Evolutionary conservation across 2,329 filamentous ascomycete species (phyloP), one percentile per base, ranked within the genome.

Genomic region (Alternaria novae-zelandiae): DNA sequence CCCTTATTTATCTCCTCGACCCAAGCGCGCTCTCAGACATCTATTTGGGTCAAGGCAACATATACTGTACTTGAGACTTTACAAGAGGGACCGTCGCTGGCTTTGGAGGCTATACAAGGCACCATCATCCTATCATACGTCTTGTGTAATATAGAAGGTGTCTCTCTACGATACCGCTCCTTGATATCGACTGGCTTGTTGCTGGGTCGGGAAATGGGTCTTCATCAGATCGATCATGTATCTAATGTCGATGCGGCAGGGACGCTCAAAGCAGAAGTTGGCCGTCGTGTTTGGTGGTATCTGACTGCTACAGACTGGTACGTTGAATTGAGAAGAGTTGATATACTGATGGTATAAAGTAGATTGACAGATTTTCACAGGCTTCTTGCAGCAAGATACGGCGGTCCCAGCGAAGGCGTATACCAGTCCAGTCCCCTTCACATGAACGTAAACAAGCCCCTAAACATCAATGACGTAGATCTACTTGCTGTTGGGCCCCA

Each of bases 251-350:
- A 46, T 25, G n/a, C 12, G 9, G 54, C 71, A 15, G 64, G 75
- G 30, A 68, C 74, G 15, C 63, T 78, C 7, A 66, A 69, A n/a
- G 66, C 75, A 8, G 81, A 82, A 51, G 74, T 79, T 3, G 74
- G 75, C 25, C 64, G 81, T 30, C 76, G 81, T n/a, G 66, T 81
- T 3, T 82, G 80, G 81, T 82, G 80, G 80, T 80, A 82, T 65
- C 63, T 82, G 6, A 74, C 70, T 15, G 4, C 59, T 53, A 45
- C 65, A 54, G 61, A 64, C 15, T 64, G 61, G 57, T 64, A 41
- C 36, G 47, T n/a, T n/a, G n/a, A n/a, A n/a, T n/a, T n/a, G n/a
- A n/a, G n/a, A n/a, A n/a, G n/a, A n/a, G n/a, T n/a, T n/a, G n/a
- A n/a, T n/a, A n/a, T n/a, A n/a, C n/a, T n/a, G n/a, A n/a, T n/a